Evolutionary conservation across 208 protist genomes (phyloP), one percentile per base, ranked within the genome.

Genomic region (Leishmania martiniquensis): DNA sequence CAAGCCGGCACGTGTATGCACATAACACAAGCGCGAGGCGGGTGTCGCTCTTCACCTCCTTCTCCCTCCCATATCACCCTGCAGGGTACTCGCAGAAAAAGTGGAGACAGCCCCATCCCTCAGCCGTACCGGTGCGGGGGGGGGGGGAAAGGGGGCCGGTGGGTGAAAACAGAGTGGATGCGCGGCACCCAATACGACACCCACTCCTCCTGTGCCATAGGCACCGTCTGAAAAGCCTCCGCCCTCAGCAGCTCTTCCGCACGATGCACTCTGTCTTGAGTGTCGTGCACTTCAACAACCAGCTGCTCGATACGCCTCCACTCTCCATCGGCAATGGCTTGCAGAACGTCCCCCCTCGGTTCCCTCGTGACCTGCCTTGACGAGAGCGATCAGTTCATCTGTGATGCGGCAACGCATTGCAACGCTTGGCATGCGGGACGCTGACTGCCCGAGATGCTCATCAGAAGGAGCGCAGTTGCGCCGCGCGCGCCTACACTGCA

Each of bases 341-440:
- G 20, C 17, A 91, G 67, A 55, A 91, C 85, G 54, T 79, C 81
- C 72, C 82, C n/a, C 75, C 78, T 91, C 85, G 39, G 81, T 79
- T 17, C 88, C 88, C 44, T 88, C 85, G 17, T 88, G 81, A 54
- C 89, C 85, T 9, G 88, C 51, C 81, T 92, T 92, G 63, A 92
- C 39, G 29, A 89, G 74, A 42, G 80, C 57, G 45, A 92, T 87
- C 9, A 81, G 75, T 2, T 67, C 76, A 2, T 37, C 44, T n/a
- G 68, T 13, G 9, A 70, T 34, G 55, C 71, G 65, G 1, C 42
- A 73, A 10, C 76, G 66, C 69, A 76, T 52, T 39, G 72, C 39
- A 2, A 44, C 62, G 37, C 66, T 59, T 20, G 63, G 4, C 72
- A 66, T 65, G 37, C 37, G 71, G 29, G 63, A 57, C 37, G 69